Evolutionary conservation across 1,284 basidiomycete genomes (phyloP).

Genomic region (Termitomyces sp.): DNA sequence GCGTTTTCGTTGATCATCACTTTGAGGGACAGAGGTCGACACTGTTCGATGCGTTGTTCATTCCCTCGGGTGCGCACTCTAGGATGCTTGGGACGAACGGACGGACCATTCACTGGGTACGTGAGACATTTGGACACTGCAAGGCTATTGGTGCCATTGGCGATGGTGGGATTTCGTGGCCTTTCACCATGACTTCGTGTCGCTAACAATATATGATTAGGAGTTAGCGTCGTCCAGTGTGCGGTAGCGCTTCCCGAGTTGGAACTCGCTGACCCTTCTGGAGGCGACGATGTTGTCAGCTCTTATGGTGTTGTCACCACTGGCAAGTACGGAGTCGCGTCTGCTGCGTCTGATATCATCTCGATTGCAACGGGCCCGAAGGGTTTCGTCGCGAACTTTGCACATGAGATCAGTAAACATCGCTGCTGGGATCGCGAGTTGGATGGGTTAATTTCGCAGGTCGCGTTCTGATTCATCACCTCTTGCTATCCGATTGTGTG

Average conservation of each 20-base stretch:
- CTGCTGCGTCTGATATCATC: constrained; percentile 36
- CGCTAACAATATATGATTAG: constrained; percentile 24
- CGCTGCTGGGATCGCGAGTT: constrained; percentile 56
- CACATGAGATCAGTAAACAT: constrained; percentile 59
- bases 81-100: constrained; percentile 50
- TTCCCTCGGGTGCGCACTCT: constrained; percentile 60
- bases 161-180: constrained; percentile 38
- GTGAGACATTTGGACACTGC: constrained; percentile 77
- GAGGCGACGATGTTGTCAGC: constrained; percentile 35
- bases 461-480: constrained; percentile 44
- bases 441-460: constrained; percentile 45
- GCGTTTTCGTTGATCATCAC: constrained; percentile 58
- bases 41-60: constrained; percentile 73
- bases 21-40: constrained; percentile 76
- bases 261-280: constrained; percentile 29
- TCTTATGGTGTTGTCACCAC: constrained; percentile 63
- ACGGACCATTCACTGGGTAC: constrained; percentile 62
- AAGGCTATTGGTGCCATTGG: constrained; percentile 75
- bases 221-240: constrained; percentile 42
- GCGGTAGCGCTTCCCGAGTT: constrained; percentile 44
- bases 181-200: not conserved
- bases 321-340: constrained; percentile 39
- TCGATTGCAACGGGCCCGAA: constrained; percentile 40
- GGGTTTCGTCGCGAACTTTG: constrained; percentile 56
- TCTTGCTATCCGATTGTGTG: not conserved